phyloP scores from a whole-genome alignment of 345 rosid species.

The Jatropha curcas region DNA sequence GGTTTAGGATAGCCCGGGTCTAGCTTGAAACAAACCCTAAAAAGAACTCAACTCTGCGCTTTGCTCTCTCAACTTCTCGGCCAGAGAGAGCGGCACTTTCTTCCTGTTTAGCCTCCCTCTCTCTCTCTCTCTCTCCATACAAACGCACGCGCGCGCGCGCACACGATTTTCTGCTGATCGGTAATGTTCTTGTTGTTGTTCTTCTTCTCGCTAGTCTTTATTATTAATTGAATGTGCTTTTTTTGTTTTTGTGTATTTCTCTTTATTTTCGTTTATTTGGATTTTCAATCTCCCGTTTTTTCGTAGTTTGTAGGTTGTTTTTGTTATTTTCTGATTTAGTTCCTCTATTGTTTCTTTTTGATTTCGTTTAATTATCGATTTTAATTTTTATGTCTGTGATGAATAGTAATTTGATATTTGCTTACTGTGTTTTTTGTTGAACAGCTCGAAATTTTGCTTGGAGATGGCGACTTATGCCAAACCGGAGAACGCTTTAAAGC shows the following conservation, averaged over 20 bases:
- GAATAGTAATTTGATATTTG: not conserved
- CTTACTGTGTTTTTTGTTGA: not conserved
- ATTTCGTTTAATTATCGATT: not conserved
- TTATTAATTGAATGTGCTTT: not conserved
- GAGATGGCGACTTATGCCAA: constrained; percentile 74
- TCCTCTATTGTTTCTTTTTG: not conserved
- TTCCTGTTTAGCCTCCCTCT: not conserved
- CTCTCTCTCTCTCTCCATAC: not conserved
- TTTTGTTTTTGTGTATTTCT: not conserved
- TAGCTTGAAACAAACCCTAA: constrained; percentile 6
- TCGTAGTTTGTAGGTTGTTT: not conserved
- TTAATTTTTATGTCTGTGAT: not conserved
- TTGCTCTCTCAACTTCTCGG: not conserved
- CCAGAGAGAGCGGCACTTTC: constrained; percentile 12
- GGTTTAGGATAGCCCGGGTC: not conserved
- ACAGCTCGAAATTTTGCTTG: constrained; percentile 19
- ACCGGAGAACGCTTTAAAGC: constrained; percentile 89
- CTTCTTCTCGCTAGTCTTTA: not conserved
- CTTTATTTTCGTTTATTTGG: not conserved
- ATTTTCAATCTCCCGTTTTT: not conserved
- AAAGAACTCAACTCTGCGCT: not conserved
- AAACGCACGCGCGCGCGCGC: not conserved
- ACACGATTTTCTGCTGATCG: not conserved
- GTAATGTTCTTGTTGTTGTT: not conserved
- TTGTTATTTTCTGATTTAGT: not conserved